These are phyloP conservation scores for Leccinum ochraceum DNA, from an alignment of 768 basidiomycete species.

Conservation along the genomic window DNA sequence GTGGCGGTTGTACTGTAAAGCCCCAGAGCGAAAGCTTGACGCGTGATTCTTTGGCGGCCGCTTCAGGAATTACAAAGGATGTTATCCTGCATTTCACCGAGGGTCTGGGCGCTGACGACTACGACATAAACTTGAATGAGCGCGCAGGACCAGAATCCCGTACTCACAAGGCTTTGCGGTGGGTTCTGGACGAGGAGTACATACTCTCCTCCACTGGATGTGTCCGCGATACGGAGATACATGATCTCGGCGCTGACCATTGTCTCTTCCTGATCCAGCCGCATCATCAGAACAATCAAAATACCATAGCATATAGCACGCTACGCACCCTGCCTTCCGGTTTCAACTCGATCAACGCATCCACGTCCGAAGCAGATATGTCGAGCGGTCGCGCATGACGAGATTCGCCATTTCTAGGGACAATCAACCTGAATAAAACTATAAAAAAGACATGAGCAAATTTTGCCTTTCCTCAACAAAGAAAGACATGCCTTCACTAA, in stretches of 20 bases:
- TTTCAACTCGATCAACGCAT: conserved; percentile 64
- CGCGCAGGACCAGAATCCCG: neutral
- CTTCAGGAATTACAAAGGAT: conserved; percentile 59
- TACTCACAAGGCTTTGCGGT: conserved; percentile 58
- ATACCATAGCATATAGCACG: neutral
- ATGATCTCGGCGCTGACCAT: conserved; percentile 62
- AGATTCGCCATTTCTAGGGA: conserved; percentile 46
- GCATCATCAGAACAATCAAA: conserved; percentile 5
- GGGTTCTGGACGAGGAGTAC: conserved; percentile 55
- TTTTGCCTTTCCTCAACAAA: neutral
- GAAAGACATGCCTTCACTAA: conserved; percentile 43
- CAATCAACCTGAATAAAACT: conserved; percentile 45
- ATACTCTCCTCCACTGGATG: conserved; percentile 34
- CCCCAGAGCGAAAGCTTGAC: conserved; percentile 64
- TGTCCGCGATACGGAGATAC: conserved; percentile 60
- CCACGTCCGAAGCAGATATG: conserved; percentile 60
- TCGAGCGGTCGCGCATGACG: conserved; percentile 49
- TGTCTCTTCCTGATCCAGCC: conserved; percentile 60
- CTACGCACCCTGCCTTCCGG: conserved; percentile 65
- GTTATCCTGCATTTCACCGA: conserved; percentile 65
- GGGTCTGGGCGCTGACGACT: conserved; percentile 51
- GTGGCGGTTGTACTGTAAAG: conserved; percentile 59
- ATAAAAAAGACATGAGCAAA: conserved; percentile 1
- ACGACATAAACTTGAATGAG: conserved; percentile 6
- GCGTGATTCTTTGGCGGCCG: conserved; percentile 75